Percentiles rank a stretch among this genome's conserved stretches.
Conservation (phyloP, 805 yeast species). For the Saccharomycopsis babjevae region DNA sequence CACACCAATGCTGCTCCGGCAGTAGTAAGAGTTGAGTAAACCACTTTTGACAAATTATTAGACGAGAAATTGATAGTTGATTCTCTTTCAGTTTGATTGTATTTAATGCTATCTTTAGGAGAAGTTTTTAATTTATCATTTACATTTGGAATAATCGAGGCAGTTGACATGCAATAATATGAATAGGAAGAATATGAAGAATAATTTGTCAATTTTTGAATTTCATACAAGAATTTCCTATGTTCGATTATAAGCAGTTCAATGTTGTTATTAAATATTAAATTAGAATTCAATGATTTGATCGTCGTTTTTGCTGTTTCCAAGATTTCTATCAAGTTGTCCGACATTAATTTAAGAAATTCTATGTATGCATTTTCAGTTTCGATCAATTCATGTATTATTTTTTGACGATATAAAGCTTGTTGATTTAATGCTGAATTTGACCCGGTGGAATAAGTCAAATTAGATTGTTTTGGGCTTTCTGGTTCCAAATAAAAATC, state of each 20-base stretch:
- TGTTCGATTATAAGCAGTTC: slow-evolving; percentile 24
- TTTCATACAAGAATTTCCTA: slow-evolving; percentile 22
- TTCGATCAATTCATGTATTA: slow-evolving; percentile 37
- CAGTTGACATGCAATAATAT: background rate
- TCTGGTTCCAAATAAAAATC: background rate
- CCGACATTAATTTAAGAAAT: slow-evolving; percentile 33
- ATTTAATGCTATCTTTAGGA: background rate
- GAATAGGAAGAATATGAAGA: slow-evolving; percentile 5
- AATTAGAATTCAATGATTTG: slow-evolving; percentile 28
- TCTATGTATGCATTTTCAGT: slow-evolving; percentile 41
- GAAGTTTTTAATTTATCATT: background rate
- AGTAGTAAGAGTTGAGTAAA: background rate
- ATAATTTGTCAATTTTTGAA: slow-evolving; percentile 19
- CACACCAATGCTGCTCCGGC: slow-evolving; percentile 4
- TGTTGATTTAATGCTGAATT: slow-evolving; percentile 19
- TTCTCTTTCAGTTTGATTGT: background rate
- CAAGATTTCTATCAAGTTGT: slow-evolving; percentile 34
- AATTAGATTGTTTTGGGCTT: slow-evolving; percentile 1
- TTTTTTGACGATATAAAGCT: slow-evolving; percentile 21
- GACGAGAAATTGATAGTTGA: background rate
- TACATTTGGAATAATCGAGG: background rate
- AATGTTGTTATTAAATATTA: slow-evolving; percentile 25
- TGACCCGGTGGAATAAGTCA: slow-evolving; percentile 16
- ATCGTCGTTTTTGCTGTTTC: slow-evolving; percentile 18
- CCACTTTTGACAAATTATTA: background rate